Evolutionary conservation across 768 basidiomycete species (phyloP).

Genomic region (Leccinum subgranulosum): DNA sequence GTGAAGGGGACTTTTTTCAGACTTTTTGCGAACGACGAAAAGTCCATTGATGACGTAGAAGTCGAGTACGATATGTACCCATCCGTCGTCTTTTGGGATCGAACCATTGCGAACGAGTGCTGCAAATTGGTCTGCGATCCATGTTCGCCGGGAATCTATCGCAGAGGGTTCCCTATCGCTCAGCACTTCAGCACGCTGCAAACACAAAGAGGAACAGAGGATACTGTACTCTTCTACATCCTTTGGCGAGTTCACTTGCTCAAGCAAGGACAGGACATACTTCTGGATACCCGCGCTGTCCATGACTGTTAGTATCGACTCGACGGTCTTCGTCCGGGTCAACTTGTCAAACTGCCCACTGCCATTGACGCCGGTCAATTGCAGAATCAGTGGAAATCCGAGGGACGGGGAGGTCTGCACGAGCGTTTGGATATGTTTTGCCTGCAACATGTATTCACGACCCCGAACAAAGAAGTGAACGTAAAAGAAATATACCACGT

Average conservation of each 20-base stretch:
- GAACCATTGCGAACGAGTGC: slow-evolving; percentile 75
- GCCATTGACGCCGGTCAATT: slow-evolving; percentile 80
- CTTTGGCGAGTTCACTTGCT: slow-evolving; percentile 53
- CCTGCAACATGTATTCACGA: slow-evolving; percentile 40
- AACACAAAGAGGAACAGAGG: background rate
- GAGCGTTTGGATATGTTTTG: slow-evolving; percentile 68
- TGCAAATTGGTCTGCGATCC: slow-evolving; percentile 86
- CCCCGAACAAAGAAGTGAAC: background rate
- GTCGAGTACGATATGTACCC: slow-evolving; percentile 72
- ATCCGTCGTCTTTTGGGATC: slow-evolving; percentile 76
- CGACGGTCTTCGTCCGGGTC: slow-evolving; percentile 91
- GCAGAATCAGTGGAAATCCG: slow-evolving; percentile 82
- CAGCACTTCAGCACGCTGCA: slow-evolving; percentile 12
- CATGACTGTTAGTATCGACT: slow-evolving; percentile 75
- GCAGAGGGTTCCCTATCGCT: slow-evolving; percentile 41
- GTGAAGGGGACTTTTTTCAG: slow-evolving; percentile 56
- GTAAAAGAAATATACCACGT: slow-evolving; percentile 54
- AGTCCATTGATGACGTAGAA: slow-evolving; percentile 83
- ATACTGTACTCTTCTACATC: slow-evolving; percentile 40
- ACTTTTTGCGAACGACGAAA: slow-evolving; percentile 71
- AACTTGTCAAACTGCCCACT: slow-evolving; percentile 87
- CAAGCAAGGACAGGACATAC: slow-evolving; percentile 72
- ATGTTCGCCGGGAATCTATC: slow-evolving; percentile 59
- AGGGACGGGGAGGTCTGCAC: slow-evolving; percentile 73
- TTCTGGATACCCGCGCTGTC: slow-evolving; percentile 67